phyloP scores from a whole-genome alignment of 768 basidiomycete species.

The Termitomyces sp. region DNA sequence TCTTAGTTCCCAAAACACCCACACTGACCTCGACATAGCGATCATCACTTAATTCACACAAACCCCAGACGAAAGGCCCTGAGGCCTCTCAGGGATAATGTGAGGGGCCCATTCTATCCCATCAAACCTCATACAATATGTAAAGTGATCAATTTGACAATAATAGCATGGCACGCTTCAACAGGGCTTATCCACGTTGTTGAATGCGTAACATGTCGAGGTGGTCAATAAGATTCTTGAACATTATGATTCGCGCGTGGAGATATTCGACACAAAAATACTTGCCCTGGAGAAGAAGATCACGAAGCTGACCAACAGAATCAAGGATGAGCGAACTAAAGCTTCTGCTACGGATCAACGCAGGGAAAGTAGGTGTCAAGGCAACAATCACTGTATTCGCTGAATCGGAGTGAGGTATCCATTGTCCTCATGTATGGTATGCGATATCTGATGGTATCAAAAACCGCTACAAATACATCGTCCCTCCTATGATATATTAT shows the following conservation, averaged over 20 bases:
- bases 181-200: no score
- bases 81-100: no score
- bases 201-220: constrained; percentile 21
- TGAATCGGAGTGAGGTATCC: constrained; percentile 22
- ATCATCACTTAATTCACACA: no score
- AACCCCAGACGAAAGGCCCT: no score
- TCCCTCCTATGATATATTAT: background rate
- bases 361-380: constrained; percentile 12
- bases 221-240: constrained; percentile 16
- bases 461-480: no score
- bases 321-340: constrained; percentile 15
- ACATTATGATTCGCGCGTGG: constrained; percentile 21
- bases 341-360: constrained; percentile 10
- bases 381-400: constrained; percentile 24
- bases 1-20: no score
- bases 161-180: no score
- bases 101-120: no score
- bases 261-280: constrained; percentile 23
- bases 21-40: no score
- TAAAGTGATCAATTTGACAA: no score
- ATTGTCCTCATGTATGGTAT: constrained; percentile 30
- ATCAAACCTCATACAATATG: no score
- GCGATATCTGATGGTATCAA: no score
- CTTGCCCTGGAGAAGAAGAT: constrained; percentile 18
- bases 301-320: constrained; percentile 13